These are phyloP conservation scores for Rosa hybrid DNA, from an alignment of 331 rosid genomes.

Conservation along the genomic window DNA sequence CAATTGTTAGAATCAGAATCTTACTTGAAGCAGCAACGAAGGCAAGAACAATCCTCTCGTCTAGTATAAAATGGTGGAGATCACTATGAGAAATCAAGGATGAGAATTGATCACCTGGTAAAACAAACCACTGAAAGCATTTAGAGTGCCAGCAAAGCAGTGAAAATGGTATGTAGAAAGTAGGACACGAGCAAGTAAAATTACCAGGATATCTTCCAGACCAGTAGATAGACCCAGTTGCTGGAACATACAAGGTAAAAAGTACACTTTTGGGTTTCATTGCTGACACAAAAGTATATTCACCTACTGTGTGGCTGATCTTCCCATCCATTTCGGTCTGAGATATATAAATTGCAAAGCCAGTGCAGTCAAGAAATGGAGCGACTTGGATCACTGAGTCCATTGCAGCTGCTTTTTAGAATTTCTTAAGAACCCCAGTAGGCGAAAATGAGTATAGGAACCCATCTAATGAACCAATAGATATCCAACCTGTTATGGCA, in stretches of 20 bases:
- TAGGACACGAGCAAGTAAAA: not conserved
- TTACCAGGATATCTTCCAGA: conserved; percentile 67
- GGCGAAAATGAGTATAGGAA: conserved; percentile 83
- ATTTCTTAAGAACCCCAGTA: conserved; percentile 58
- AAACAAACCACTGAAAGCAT: conserved; percentile 10
- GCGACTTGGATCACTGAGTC: conserved; percentile 56
- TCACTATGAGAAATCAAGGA: conserved; percentile 45
- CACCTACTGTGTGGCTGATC: conserved; percentile 45
- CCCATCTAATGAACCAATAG: conserved; percentile 78
- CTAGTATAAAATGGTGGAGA: conserved; percentile 54
- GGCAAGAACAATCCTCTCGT: conserved; percentile 75
- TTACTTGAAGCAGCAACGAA: conserved; percentile 78
- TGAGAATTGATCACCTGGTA: conserved; percentile 48
- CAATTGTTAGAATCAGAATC: conserved; percentile 15
- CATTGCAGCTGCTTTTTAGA: conserved; percentile 46
- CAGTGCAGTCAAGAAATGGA: conserved; percentile 78
- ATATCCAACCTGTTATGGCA: conserved; percentile 64
- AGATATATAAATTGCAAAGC: conserved; percentile 64
- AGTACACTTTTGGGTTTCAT: conserved; percentile 49
- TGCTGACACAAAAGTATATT: conserved; percentile 55
- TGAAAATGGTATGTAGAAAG: not conserved
- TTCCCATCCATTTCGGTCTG: conserved; percentile 77
- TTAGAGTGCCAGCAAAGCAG: not conserved
- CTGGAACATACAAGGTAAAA: conserved; percentile 45
- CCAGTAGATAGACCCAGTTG: conserved; percentile 74